phyloP scores from a whole-genome alignment of 2,329 filamentous ascomycete species.

The Sphaceloma murrayae region DNA sequence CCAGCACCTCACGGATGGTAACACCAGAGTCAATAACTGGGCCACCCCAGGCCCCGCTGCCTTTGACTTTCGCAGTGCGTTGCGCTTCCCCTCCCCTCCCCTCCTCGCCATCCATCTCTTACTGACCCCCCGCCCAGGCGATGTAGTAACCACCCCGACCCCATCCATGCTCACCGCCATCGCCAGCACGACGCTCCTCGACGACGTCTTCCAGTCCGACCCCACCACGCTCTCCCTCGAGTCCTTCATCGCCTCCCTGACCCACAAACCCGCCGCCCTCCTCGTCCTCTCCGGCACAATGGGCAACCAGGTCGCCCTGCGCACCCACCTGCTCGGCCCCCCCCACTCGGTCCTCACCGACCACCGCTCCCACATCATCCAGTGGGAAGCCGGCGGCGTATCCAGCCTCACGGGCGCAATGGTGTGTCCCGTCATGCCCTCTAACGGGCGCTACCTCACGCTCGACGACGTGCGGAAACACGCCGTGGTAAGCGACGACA shows the following conservation, averaged over 20 bases:
- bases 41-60: constrained; percentile 42
- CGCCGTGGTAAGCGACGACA: constrained; percentile 55
- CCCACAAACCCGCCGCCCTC: constrained; percentile 65
- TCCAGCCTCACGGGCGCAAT: constrained; percentile 63
- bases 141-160: constrained; percentile 67
- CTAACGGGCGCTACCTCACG: constrained; percentile 64
- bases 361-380: constrained; percentile 64
- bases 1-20: constrained; percentile 22
- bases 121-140: constrained; percentile 27
- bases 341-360: constrained; percentile 76
- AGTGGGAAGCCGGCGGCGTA: constrained; percentile 60
- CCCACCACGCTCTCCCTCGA: constrained; percentile 68
- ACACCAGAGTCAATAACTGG: constrained; percentile 29
- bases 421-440: constrained; percentile 55
- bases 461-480: constrained; percentile 64
- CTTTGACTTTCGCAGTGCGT: constrained; percentile 45
- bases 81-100: neutral
- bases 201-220: constrained; percentile 79
- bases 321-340: constrained; percentile 66
- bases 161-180: constrained; percentile 74
- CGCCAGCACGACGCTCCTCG: constrained; percentile 60
- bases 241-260: constrained; percentile 59
- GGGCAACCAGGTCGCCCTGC: constrained; percentile 81
- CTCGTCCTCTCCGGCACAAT: constrained; percentile 86
- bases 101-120: neutral